Conservation (phyloP, 2,329 filamentous ascomycete genomes). For the Fonsecaea pedrosoi region DNA sequence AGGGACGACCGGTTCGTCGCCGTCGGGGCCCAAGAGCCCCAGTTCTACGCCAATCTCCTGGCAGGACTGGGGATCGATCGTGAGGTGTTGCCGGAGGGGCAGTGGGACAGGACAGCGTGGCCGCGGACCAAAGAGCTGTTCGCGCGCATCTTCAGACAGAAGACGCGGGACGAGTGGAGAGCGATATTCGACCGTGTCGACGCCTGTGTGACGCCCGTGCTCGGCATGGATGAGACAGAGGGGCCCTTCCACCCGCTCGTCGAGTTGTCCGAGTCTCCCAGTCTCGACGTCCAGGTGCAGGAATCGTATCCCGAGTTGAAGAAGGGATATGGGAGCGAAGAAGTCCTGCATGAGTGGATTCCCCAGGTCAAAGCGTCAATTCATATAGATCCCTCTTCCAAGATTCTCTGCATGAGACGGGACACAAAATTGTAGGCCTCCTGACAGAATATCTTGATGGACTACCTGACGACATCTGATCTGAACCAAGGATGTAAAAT, state of each 20-base stretch:
- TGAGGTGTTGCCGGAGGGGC: constrained; percentile 50
- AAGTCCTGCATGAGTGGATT: constrained; percentile 27
- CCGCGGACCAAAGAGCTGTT: constrained; percentile 67
- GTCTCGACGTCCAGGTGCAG: constrained; percentile 59
- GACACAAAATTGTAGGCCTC: constrained; percentile 16
- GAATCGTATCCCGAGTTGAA: constrained; percentile 29
- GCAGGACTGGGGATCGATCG: constrained; percentile 66
- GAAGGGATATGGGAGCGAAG: constrained; percentile 23
- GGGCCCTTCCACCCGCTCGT: constrained; percentile 52
- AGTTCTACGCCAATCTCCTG: constrained; percentile 76
- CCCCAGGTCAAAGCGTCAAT: constrained; percentile 3
- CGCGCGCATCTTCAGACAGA: constrained; percentile 67
- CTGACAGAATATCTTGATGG: not conserved
- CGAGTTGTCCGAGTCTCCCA: constrained; percentile 70
- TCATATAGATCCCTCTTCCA: constrained; percentile 16
- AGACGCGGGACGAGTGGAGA: constrained; percentile 81
- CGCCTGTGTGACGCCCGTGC: constrained; percentile 87
- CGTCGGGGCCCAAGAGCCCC: constrained; percentile 84
- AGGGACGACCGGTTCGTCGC: constrained; percentile 78
- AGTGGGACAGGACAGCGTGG: constrained; percentile 69
- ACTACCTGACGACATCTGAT: not conserved
- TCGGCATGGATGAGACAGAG: constrained; percentile 75
- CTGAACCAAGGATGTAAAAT: not conserved
- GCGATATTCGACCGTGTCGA: constrained; percentile 83
- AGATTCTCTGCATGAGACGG: constrained; percentile 12